A percentile compares a stretch with the other conserved stretches of the same genome.
These are phyloP conservation scores for Globisporangium nagaii DNA, from an alignment of 352 stramenopile species.

Conservation along the genomic window DNA sequence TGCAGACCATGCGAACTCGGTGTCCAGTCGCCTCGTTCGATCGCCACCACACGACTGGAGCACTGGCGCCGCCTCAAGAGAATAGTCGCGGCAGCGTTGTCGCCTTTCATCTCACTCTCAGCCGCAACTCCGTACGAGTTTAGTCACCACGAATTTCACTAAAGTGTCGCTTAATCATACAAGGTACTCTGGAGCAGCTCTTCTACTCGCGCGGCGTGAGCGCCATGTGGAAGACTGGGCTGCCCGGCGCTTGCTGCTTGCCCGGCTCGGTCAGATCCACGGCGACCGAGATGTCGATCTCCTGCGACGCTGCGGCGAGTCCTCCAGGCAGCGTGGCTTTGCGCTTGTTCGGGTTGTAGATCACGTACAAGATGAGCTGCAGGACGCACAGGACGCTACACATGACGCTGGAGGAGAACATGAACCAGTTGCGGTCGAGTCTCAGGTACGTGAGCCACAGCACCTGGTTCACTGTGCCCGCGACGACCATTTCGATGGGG, in stretches of 20 bases:
- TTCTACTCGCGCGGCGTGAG: background rate
- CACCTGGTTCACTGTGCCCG: constrained; percentile 31
- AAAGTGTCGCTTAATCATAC: too few relatives aligned
- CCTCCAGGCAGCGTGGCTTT: background rate
- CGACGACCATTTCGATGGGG: constrained; percentile 42
- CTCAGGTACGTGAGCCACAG: constrained; percentile 43
- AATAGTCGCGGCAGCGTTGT: too few relatives aligned
- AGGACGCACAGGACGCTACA: constrained; percentile 28
- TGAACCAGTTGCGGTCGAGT: constrained; percentile 41
- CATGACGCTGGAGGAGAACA: constrained; percentile 40
- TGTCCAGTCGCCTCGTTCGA: too few relatives aligned
- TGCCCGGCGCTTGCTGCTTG: background rate
- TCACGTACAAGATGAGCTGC: constrained; percentile 32
- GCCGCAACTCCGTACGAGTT: too few relatives aligned
- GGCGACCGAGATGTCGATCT: constrained; percentile 7
- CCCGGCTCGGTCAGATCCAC: constrained; percentile 1
- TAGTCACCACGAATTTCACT: too few relatives aligned
- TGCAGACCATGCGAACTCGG: too few relatives aligned
- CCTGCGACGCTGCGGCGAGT: background rate
- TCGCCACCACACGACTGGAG: too few relatives aligned
- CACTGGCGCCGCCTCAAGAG: too few relatives aligned
- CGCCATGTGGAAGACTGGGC: background rate
- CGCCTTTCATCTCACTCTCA: too few relatives aligned
- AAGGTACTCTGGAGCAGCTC: too few relatives aligned
- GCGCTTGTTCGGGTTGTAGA: constrained; percentile 28